Percentiles rank a stretch among this genome's conserved stretches.
These are phyloP conservation scores for Vigna nakashimae DNA, from an alignment of 306 rosid genomes.

Conservation along the genomic window DNA sequence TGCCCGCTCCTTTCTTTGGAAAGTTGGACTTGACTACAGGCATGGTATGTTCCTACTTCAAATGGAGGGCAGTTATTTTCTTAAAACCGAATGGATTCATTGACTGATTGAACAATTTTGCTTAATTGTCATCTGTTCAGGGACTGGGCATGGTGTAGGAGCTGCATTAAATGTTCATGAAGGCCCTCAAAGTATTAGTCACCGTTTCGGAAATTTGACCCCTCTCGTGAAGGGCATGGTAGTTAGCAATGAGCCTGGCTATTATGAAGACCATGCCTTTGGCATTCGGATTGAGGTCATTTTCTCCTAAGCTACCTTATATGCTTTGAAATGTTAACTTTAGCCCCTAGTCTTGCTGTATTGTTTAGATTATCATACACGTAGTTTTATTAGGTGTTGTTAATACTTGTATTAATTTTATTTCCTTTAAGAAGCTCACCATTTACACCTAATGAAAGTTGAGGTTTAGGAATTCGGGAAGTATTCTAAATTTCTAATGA, in stretches of 20 bases:
- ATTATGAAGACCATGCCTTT: conserved; percentile 93
- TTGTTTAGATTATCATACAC: conserved; percentile 20
- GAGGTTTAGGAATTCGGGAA: conserved; percentile 24
- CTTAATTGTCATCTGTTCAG: conserved; percentile 49
- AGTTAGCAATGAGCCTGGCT: conserved; percentile 98
- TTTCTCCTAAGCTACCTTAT: conserved; percentile 35
- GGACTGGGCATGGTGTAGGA: conserved; percentile 99
- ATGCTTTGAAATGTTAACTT: conserved; percentile 30
- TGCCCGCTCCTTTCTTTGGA: conserved; percentile 96
- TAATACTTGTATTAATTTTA: conserved; percentile 11
- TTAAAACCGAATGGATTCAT: conserved; percentile 19
- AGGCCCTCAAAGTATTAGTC: conserved; percentile 95
- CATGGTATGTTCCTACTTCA: conserved; percentile 69
- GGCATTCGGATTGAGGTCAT: conserved; percentile 95
- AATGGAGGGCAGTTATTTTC: conserved; percentile 18
- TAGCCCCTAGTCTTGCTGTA: conserved; percentile 30
- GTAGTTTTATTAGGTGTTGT: conserved; percentile 28
- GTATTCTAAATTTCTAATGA: conserved; percentile 35
- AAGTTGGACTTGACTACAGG: conserved; percentile 94
- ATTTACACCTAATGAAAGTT: conserved; percentile 1
- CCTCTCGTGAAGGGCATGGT: conserved; percentile 81
- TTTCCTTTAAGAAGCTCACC: conserved; percentile 23
- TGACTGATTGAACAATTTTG: conserved; percentile 28
- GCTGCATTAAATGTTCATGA: conserved; percentile 98
- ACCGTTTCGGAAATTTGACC: conserved; percentile 83